Conservation (phyloP, 345 rosid genomes). For the Camelina laxa region DNA sequence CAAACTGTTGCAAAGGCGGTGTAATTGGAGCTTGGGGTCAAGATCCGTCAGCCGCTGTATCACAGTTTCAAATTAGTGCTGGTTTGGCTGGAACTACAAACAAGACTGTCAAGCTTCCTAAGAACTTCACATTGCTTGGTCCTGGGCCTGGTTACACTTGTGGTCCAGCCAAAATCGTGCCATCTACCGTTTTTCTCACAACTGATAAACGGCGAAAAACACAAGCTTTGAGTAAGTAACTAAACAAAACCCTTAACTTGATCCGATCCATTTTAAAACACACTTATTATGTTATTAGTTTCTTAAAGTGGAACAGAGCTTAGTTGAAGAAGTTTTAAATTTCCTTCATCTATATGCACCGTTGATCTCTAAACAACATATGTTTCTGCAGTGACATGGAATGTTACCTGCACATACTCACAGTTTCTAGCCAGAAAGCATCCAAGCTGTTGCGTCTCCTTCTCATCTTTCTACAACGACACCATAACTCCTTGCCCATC, state of each 20-base stretch:
- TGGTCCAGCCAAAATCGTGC: constrained; percentile 78
- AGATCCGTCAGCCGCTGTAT: constrained; percentile 72
- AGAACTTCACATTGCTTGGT: constrained; percentile 83
- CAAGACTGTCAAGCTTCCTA: constrained; percentile 82
- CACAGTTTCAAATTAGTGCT: constrained; percentile 77
- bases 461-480: constrained; percentile 88
- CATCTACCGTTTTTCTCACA: constrained; percentile 65
- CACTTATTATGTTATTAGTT: neutral
- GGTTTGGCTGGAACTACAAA: constrained; percentile 82
- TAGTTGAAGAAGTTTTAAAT: neutral
- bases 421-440: constrained; percentile 78
- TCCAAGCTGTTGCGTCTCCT: constrained; percentile 84
- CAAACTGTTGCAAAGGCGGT: constrained; percentile 95
- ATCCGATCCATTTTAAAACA: neutral
- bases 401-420: constrained; percentile 89
- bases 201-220: constrained; percentile 67
- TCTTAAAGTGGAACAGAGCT: neutral
- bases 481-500: constrained; percentile 82
- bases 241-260: neutral
- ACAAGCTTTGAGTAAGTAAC: constrained; percentile 78
- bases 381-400: constrained; percentile 81
- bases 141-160: constrained; percentile 93
- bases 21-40: constrained; percentile 79
- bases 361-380: constrained; percentile 8
- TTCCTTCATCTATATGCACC: neutral